Base-by-base conservation (phyloP, 148 eudicot genomes). In the Chenopodium formosanum region DNA sequence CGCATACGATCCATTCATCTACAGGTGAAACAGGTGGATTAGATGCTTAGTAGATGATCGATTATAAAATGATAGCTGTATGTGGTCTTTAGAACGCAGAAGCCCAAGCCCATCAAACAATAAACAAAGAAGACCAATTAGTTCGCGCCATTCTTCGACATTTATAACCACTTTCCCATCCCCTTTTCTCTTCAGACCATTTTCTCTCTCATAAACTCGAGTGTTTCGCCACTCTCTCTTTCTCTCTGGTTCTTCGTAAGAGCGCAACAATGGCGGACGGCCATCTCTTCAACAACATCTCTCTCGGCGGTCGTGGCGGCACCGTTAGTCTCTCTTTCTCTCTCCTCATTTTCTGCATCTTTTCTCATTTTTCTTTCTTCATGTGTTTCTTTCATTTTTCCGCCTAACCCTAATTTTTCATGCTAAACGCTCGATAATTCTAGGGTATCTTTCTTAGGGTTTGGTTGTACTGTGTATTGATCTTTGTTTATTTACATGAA, bases 241-340 rank as follows among this genome's bases (percentile, higher is more conserved):
- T 83, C 64, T 76, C 73, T 60, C 32, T 23, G 67, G 34, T 13
- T n/a, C 64, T 58, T 20, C 14, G 66, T 4, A 29, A 56, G 22
- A 9, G 11, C 20, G 34, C 76, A 79, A 75, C 83, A 6, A 94
- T 92, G 98, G 88, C 90, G 78, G 99, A 96, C 19, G 97, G 95
- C 70, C 98, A 94, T 52, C 83, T 77, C 67, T 96, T 94, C 89
- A 94, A 88, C 89, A 89, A 78, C 84, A 91, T 96, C 81, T 91
- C 98, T 63, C 98, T 94, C n/a, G 91, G 93, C 31, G 99, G 98
- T 75, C 98, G 98, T 65, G 97, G 99, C 52, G 99, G 98, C 86
- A 88, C 90, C 37, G 98, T 96, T 29, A 91, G 90, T 83, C 31
- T 70, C 31, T 70, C 37, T 64, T 70, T 53, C 68, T 40, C 16